Percentiles rank a stretch among this genome's conserved stretches.
Evolutionary conservation across 352 stramenopile genomes (phyloP).

Genomic region (Phytophthora tentaculata): DNA sequence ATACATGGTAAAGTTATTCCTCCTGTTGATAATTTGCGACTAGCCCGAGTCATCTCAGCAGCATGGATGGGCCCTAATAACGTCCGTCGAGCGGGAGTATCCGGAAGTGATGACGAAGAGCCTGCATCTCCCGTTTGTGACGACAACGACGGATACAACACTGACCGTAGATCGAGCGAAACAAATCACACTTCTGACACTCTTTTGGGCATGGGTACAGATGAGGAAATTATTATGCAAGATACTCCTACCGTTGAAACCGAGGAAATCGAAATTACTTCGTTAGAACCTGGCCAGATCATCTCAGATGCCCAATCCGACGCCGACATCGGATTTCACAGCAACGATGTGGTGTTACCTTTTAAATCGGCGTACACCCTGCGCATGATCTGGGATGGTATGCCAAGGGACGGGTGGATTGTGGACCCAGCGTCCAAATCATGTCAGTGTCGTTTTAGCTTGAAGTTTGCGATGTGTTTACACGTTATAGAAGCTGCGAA

Average conservation of each 20-base stretch:
- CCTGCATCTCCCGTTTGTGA: neutral
- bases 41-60: neutral
- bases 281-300: neutral
- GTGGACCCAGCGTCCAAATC: neutral
- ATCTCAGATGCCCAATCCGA: neutral
- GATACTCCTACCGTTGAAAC: too few species aligned
- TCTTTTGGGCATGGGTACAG: neutral
- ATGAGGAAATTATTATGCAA: neutral
- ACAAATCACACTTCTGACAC: neutral
- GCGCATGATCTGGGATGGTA: neutral
- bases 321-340: neutral
- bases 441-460: slow-evolving; percentile 11
- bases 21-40: neutral
- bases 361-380: slow-evolving; percentile 17
- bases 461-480: slow-evolving; percentile 10
- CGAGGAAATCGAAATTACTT: too few species aligned
- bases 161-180: neutral
- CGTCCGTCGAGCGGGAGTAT: neutral
- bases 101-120: too few species aligned
- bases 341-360: neutral
- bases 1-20: neutral
- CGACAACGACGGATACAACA: neutral
- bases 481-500: slow-evolving; percentile 17
- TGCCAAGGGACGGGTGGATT: slow-evolving; percentile 1
- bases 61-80: neutral